These are phyloP conservation scores for Orbilia blumenaviensis DNA, from an alignment of 2,329 filamentous ascomycete species.

Conservation along the genomic window DNA sequence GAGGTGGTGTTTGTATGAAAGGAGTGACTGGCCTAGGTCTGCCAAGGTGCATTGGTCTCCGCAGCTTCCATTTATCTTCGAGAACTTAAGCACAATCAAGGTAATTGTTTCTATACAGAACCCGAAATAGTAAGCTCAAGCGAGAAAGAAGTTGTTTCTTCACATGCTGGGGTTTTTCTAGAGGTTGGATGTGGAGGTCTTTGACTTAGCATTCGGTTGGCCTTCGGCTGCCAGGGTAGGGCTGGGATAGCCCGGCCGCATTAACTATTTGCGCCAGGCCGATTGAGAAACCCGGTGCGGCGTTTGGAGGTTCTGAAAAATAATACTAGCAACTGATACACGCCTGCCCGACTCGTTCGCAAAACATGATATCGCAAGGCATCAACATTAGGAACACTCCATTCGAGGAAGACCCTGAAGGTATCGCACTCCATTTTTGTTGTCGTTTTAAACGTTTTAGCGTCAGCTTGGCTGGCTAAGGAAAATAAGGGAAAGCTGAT, in stretches of 20 bases:
- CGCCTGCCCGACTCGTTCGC: conserved; percentile 21
- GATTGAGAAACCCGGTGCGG: conserved; percentile 18
- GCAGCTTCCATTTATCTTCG: conserved; percentile 14
- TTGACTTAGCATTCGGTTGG: conserved; percentile 24
- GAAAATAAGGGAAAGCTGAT: conserved; percentile 2
- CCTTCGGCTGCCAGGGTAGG: conserved; percentile 23
- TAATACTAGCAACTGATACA: neutral
- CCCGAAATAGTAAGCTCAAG: conserved; percentile 20
- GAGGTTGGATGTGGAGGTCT: conserved; percentile 11
- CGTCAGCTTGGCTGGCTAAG: neutral
- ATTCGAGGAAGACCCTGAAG: conserved; percentile 12
- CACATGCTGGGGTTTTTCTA: conserved; percentile 23
- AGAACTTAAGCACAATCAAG: neutral
- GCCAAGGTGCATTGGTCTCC: neutral
- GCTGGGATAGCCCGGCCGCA: conserved; percentile 16
- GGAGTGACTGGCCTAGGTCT: neutral
- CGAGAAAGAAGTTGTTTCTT: conserved; percentile 24
- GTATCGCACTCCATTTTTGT: neutral
- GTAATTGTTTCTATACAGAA: neutral
- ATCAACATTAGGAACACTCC: conserved; percentile 15
- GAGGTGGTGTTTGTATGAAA: neutral
- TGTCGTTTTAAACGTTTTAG: neutral
- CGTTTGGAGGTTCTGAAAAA: conserved; percentile 4
- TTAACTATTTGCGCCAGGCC: conserved; percentile 18
- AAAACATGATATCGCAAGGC: conserved; percentile 14